Conservation (phyloP, 1,284 basidiomycete genomes). For the Leccinum griseonigrum region DNA sequence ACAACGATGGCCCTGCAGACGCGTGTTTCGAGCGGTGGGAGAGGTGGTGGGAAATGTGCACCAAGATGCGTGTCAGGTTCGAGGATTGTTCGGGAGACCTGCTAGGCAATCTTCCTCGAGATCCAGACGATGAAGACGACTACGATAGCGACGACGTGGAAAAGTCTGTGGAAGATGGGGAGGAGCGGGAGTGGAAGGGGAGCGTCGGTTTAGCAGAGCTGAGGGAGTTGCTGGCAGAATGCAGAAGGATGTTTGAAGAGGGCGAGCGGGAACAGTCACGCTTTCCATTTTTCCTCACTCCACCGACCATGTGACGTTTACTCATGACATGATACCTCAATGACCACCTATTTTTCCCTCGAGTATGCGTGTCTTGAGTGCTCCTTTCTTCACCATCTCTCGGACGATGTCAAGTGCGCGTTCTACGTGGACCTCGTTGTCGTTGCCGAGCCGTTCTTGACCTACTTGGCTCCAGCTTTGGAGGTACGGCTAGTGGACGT, state of each 20-base stretch:
- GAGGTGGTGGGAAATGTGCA: conserved; percentile 59
- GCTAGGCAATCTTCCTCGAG: conserved; percentile 56
- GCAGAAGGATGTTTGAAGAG: conserved; percentile 44
- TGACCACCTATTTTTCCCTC: conserved; percentile 56
- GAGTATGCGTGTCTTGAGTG: conserved; percentile 67
- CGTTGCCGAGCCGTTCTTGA: conserved; percentile 29
- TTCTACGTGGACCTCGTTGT: conserved; percentile 34
- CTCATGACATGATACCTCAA: conserved; percentile 7
- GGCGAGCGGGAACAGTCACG: conserved; percentile 35
- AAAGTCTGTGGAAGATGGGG: conserved; percentile 31
- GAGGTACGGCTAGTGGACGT: background rate
- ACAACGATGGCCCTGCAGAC: conserved; percentile 44
- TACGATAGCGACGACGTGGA: conserved; percentile 34
- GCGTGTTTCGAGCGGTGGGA: conserved; percentile 62
- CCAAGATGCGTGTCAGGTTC: conserved; percentile 46
- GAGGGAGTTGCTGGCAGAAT: conserved; percentile 48
- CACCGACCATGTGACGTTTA: conserved; percentile 9
- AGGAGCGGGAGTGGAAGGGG: conserved; percentile 30
- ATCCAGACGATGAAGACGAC: conserved; percentile 35
- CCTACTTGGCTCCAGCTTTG: conserved; percentile 27
- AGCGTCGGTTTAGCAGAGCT: conserved; percentile 38
- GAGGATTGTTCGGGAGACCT: conserved; percentile 67
- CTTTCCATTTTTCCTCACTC: conserved; percentile 25
- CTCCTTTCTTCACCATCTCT: conserved; percentile 50
- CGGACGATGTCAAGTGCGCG: conserved; percentile 46